Conservation (phyloP, 768 basidiomycete species). For the Lactarius pseudohatsudake region DNA sequence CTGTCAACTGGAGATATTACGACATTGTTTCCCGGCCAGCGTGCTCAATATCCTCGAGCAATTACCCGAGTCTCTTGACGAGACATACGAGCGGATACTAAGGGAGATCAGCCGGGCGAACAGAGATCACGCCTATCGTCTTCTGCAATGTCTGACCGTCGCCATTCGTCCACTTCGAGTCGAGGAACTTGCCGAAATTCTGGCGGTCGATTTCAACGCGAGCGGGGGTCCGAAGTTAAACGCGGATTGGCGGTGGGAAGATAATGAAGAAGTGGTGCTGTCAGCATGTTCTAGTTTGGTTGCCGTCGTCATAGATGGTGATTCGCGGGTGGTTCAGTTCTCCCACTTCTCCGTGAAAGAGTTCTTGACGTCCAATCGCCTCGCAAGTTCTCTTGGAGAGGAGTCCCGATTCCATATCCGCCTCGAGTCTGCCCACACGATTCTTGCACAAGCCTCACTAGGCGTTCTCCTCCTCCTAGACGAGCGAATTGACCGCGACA, state of each 20-base stretch:
- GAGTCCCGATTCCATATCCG: no score
- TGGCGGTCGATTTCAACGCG: background rate
- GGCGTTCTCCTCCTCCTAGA: no score
- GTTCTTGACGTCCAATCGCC: no score
- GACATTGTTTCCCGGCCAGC: background rate
- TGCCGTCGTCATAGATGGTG: background rate
- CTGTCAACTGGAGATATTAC: constrained; percentile 1
- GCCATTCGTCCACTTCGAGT: background rate
- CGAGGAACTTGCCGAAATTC: constrained; percentile 4
- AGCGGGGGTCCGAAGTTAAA: background rate
- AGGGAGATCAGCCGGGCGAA: no score
- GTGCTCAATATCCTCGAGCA: background rate
- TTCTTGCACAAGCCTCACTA: no score
- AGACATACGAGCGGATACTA: constrained; percentile 1
- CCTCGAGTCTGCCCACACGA: no score
- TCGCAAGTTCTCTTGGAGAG: no score
- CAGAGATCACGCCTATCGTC: no score
- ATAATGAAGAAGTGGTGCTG: background rate
- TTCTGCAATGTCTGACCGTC: no score
- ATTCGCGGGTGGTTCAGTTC: background rate
- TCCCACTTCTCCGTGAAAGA: no score
- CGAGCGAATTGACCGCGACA: no score
- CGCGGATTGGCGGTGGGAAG: background rate
- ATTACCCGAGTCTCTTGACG: background rate
- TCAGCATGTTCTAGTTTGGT: background rate